Evolutionary conservation across 306 rosid species (phyloP).

Genomic region (Sophora flavescens): DNA sequence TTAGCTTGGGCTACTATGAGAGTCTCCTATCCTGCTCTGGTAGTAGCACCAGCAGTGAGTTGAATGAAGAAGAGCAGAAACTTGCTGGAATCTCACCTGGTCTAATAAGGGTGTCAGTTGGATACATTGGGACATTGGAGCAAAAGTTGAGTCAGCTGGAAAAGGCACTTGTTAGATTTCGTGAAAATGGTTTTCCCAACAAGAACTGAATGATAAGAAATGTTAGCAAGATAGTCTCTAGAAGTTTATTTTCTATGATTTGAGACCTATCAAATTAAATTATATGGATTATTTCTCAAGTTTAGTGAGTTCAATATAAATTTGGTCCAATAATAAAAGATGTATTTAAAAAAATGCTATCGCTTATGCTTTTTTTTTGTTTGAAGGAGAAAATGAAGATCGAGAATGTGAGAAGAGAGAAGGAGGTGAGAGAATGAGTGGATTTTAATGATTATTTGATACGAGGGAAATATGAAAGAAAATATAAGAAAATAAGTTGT

Average conservation of each 20-base stretch:
- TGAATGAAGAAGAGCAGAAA: constrained; percentile 65
- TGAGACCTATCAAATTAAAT: too few relatives aligned
- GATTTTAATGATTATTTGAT: too few relatives aligned
- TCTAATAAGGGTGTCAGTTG: constrained; percentile 73
- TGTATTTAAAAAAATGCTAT: too few relatives aligned
- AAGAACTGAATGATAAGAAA: background rate
- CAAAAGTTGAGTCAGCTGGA: constrained; percentile 84
- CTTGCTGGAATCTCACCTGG: constrained; percentile 87
- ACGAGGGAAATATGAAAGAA: too few relatives aligned
- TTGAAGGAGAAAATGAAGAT: too few relatives aligned
- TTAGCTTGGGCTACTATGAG: constrained; percentile 87
- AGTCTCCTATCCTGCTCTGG: constrained; percentile 93
- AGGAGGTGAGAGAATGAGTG: too few relatives aligned
- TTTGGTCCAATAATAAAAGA: too few relatives aligned
- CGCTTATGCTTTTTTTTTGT: too few relatives aligned
- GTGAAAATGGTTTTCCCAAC: background rate
- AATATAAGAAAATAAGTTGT: too few relatives aligned
- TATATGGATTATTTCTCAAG: too few relatives aligned
- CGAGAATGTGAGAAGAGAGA: too few relatives aligned
- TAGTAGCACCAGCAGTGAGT: constrained; percentile 85
- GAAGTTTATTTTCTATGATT: background rate
- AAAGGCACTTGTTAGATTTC: constrained; percentile 62
- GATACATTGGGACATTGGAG: constrained; percentile 83
- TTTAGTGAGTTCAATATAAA: too few relatives aligned
- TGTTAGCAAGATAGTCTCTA: background rate